These are phyloP conservation scores for Labyrinthula sp. DNA, from an alignment of 352 stramenopile genomes.

Conservation along the genomic window DNA sequence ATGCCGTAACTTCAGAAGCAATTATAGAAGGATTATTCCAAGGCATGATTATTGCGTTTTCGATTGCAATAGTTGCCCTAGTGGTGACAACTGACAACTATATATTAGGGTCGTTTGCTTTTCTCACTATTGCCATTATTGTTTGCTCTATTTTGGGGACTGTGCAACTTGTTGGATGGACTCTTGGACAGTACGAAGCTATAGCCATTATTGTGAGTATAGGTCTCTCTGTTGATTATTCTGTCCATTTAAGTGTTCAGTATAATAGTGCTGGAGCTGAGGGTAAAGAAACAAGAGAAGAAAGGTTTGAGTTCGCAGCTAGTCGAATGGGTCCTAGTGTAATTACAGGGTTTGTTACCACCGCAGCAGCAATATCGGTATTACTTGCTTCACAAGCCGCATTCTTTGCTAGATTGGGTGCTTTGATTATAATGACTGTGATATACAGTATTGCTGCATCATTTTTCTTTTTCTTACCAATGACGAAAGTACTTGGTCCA, in stretches of 20 bases:
- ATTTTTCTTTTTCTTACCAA: slow-evolving; percentile 19
- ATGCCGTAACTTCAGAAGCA: slow-evolving; percentile 29
- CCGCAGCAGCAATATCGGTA: slow-evolving; percentile 27
- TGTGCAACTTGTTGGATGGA: slow-evolving; percentile 31
- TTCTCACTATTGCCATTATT: slow-evolving; percentile 33
- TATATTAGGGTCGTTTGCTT: slow-evolving; percentile 29
- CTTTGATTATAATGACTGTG: slow-evolving; percentile 32
- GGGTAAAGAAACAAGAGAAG: slow-evolving; percentile 2
- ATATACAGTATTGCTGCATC: too few species aligned
- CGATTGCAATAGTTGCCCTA: slow-evolving; percentile 33
- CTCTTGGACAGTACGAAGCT: slow-evolving; percentile 31
- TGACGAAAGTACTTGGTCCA: slow-evolving; percentile 12
- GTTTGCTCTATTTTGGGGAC: slow-evolving; percentile 32
- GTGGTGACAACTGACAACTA: slow-evolving; percentile 34
- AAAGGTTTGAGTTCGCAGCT: slow-evolving; percentile 30
- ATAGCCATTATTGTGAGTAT: slow-evolving; percentile 35
- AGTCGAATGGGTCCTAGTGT: slow-evolving; percentile 33
- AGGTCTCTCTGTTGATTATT: slow-evolving; percentile 36
- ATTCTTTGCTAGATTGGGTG: slow-evolving; percentile 37
- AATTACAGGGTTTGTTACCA: slow-evolving; percentile 34
- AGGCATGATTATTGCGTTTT: slow-evolving; percentile 33
- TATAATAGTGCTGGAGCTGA: slow-evolving; percentile 30
- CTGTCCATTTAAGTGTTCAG: slow-evolving; percentile 31
- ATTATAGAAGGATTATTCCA: slow-evolving; percentile 32
- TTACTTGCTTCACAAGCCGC: slow-evolving; percentile 30